These are phyloP conservation scores for Aspergillus texensis DNA, from an alignment of 2,329 filamentous ascomycete species.

Conservation along the genomic window DNA sequence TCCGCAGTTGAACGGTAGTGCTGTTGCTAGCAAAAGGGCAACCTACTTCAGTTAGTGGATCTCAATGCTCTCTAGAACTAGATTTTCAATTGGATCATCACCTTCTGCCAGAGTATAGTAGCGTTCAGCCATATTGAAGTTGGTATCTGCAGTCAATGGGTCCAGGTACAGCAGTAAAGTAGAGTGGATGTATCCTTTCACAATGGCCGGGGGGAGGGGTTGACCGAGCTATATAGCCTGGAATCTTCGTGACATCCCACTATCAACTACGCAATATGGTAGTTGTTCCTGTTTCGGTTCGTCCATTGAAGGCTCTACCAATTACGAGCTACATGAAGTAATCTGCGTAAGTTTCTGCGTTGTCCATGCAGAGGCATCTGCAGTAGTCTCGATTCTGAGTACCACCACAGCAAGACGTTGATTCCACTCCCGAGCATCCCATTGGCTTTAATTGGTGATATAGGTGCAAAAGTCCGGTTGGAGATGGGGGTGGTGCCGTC, in stretches of 20 bases:
- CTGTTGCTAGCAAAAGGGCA: constrained; percentile 23
- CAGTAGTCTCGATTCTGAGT: background rate
- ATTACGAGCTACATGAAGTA: background rate
- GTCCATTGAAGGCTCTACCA: background rate
- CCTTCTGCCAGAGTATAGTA: constrained; percentile 21
- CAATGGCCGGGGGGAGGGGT: background rate
- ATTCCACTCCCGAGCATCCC: background rate
- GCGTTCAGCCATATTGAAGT: background rate
- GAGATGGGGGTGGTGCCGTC: background rate
- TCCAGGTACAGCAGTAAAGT: background rate
- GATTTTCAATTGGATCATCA: background rate
- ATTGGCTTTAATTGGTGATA: background rate
- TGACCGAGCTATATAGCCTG: background rate
- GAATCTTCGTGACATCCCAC: background rate
- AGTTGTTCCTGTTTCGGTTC: background rate
- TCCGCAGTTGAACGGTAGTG: constrained; percentile 18
- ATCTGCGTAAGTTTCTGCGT: background rate
- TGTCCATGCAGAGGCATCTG: background rate
- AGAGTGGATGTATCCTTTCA: background rate
- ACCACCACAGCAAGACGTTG: no score
- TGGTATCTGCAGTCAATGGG: background rate
- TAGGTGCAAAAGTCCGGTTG: background rate
- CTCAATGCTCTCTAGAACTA: background rate
- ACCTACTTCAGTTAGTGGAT: constrained; percentile 12
- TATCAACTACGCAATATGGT: background rate